These are phyloP conservation scores for Pleurotus pulmonarius DNA, from an alignment of 768 basidiomycete genomes.

Conservation along the genomic window DNA sequence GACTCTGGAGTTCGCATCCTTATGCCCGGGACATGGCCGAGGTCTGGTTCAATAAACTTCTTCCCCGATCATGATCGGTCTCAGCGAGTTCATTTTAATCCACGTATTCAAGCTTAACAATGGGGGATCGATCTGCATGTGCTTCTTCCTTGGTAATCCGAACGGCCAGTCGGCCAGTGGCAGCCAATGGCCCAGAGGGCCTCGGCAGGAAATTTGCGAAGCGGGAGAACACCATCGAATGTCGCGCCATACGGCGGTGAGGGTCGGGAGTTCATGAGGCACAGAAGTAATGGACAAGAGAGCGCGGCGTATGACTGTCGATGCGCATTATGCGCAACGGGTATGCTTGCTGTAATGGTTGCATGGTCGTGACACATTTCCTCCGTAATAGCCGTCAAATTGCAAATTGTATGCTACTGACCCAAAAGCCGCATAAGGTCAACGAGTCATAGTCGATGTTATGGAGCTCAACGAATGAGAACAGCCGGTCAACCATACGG, in stretches of 20 bases:
- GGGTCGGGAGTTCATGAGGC: not conserved
- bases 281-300: not conserved
- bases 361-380: too few species aligned
- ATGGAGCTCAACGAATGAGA: too few species aligned
- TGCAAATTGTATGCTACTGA: too few species aligned
- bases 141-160: not conserved
- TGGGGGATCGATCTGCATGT: not conserved
- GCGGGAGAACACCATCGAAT: not conserved
- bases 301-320: too few species aligned
- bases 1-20: too few species aligned
- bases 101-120: not conserved
- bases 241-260: not conserved
- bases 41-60: not conserved
- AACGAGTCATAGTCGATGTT: too few species aligned
- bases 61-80: not conserved
- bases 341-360: too few species aligned
- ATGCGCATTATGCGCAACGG: too few species aligned
- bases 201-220: not conserved
- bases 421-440: too few species aligned
- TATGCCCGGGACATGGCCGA: not conserved
- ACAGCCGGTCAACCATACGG: too few species aligned
- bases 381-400: too few species aligned
- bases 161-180: not conserved
- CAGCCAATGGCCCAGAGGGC: not conserved
- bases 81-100: too few species aligned